These are phyloP conservation scores for Phytophthora sojae DNA, from an alignment of 352 stramenopile species.

Conservation along the genomic window DNA sequence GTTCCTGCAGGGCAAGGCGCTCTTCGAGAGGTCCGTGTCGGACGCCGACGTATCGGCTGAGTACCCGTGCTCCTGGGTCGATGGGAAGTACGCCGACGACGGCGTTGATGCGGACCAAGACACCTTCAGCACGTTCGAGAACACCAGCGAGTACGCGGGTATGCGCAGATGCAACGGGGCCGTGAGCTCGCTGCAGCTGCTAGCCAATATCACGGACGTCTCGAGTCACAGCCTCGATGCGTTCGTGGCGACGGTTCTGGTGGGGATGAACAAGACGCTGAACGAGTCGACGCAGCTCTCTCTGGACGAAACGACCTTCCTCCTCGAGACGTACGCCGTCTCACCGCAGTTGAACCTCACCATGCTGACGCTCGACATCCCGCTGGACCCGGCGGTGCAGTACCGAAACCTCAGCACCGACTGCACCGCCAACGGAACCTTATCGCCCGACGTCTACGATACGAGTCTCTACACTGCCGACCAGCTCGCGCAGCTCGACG, in stretches of 20 bases:
- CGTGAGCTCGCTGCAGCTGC: constrained; percentile 34
- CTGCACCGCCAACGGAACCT: constrained; percentile 28
- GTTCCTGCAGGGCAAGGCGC: constrained; percentile 48
- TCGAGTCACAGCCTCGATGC: constrained; percentile 37
- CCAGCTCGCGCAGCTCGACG: constrained; percentile 12
- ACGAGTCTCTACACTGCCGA: constrained; percentile 18
- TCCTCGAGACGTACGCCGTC: constrained; percentile 43
- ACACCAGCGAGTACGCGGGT: constrained; percentile 29
- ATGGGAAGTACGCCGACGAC: constrained; percentile 32
- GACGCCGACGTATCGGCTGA: constrained; percentile 40
- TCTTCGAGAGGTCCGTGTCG: constrained; percentile 48
- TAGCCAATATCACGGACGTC: constrained; percentile 34
- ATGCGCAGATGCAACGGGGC: constrained; percentile 44
- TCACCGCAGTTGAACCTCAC: constrained; percentile 44
- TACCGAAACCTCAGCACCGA: constrained; percentile 41
- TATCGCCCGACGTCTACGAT: constrained; percentile 24
- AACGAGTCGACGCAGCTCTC: constrained; percentile 28
- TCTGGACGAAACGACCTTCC: constrained; percentile 31
- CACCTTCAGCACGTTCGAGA: constrained; percentile 22
- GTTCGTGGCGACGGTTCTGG: constrained; percentile 29
- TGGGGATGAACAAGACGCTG: constrained; percentile 39
- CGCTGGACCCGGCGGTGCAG: constrained; percentile 25
- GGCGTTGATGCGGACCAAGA: constrained; percentile 6
- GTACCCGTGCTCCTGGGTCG: constrained; percentile 45
- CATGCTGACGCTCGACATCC: constrained; percentile 48